Evolutionary conservation across 208 protist species (phyloP), one percentile per base, ranked within the genome.

Genomic region (Crithidia expoeki): DNA sequence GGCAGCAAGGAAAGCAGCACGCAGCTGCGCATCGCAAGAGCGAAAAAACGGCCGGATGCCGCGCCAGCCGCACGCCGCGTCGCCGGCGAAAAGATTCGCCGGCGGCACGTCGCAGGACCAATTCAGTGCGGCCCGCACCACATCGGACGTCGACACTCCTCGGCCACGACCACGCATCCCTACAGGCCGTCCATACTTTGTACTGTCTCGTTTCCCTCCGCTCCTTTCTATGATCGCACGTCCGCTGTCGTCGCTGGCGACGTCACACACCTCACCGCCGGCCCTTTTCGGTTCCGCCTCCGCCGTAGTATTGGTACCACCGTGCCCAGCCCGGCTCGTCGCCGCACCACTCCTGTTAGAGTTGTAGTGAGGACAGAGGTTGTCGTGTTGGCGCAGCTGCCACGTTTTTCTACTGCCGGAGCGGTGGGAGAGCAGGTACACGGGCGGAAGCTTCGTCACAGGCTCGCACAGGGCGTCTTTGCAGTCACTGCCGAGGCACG

Each of bases 31-130:
- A 23, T 68, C 63, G 4, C 23, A 4, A 7, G 53, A 21, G 50
- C 55, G 57, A 52, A 84, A 80, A 6, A 83, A 56, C 17, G 82
- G 74, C n/a, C 51, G 58, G 27, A 83, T 80, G 44, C 74, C 78
- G 11, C 60, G 47, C 51, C 59, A 56, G 30, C 74, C 38, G 38
- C 32, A 68, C 19, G 63, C 67, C 34, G 75, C 57, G 53, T 68
- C 68, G 4, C 82, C 74, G 11, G 78, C 74, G 51, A 88, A 81
- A 11, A 83, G 40, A 61, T 88, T 88, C 38, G 74, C 28, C 2
- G 30, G 49, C 14, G 72, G 64, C 34, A 52, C 36, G 2, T 49
- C 21, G 1, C 47, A 34, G 14, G 17, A 9, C 58, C 70, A 73
- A 2, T 40, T 19, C 28, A 72, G 47, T 3, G 25, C 34, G 7